Evolutionary conservation across 371 early-diverging fungal species (phyloP), one percentile per base, ranked within the genome.

Genomic region (Rhizopus arrhizus): DNA sequence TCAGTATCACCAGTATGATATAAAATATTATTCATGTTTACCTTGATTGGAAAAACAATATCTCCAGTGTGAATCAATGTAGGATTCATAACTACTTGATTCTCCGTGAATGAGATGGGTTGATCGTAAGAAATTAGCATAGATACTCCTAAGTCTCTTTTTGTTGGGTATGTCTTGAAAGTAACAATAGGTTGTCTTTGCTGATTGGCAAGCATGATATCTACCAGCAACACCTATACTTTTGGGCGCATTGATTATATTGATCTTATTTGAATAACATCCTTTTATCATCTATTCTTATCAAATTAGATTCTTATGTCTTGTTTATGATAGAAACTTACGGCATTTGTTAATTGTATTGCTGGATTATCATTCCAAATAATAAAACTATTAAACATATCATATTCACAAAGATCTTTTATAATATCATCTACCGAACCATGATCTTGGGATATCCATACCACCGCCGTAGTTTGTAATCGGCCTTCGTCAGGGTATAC

Each of bases 31-130:
- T 22, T 32, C 10, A 31, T 8, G 29, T 55, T 67, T 81, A 84
- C 87, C 74, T 66, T 78, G 78, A 52, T 87, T 77, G 34, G 74
- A 83, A 66, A 85, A 85, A 56, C 87, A 87, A 75, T 85, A 83
- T n/a, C 80, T 73, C 86, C 86, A 87, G 41, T 82, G 85, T 6
- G 84, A 78, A 41, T 81, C 64, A 16, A 78, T 56, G 69, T 80
- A 82, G 3, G 82, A 75, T 31, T 69, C 68, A n/a, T 79, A 66
- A 61, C 75, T 74, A 1, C 52, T 59, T 22, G 86, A 78, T 48
- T 85, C 77, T 4, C 80, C 78, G 52, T 87, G 87, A 15, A 87
- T 66, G 41, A 85, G 58, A 58, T 80, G 52, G 56, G 87, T 83
- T 47, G 71, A 81, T 4, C 78, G 66, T 15, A 87, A 59, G 62